Evolutionary conservation across 1,284 basidiomycete species (phyloP).

Genomic region (Cryptococcus jaspeensis): DNA sequence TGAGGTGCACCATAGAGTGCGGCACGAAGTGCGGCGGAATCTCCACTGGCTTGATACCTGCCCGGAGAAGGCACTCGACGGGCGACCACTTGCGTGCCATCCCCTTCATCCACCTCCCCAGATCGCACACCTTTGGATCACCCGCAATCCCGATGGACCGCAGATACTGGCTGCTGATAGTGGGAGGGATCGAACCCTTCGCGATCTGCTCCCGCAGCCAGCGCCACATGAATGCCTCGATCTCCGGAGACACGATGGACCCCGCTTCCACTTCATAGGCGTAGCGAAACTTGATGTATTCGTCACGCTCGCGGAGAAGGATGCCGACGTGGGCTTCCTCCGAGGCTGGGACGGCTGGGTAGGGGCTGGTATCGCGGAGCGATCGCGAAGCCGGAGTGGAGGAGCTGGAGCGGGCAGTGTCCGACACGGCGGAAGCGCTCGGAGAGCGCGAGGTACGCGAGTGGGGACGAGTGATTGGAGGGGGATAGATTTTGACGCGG

Average conservation of each 20-base stretch:
- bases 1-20: slow-evolving; percentile 23
- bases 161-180: slow-evolving; percentile 24
- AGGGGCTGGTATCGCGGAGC: no score
- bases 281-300: slow-evolving; percentile 24
- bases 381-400: no score
- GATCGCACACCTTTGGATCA: slow-evolving; percentile 21
- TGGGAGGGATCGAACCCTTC: slow-evolving; percentile 20
- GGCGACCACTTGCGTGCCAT: slow-evolving; percentile 26
- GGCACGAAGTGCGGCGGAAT: slow-evolving; percentile 30
- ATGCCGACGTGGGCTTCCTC: slow-evolving; percentile 24
- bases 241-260: slow-evolving; percentile 7
- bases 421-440: no score
- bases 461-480: no score
- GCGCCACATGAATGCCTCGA: slow-evolving; percentile 23
- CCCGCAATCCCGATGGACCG: slow-evolving; percentile 22
- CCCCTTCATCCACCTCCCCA: slow-evolving; percentile 24
- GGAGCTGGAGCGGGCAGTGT: no score
- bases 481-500: no score
- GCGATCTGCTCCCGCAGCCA: slow-evolving; percentile 23
- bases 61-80: slow-evolving; percentile 28
- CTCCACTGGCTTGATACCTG: slow-evolving; percentile 30
- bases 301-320: slow-evolving; percentile 32
- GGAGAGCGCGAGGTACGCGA: no score
- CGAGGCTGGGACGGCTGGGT: no score
- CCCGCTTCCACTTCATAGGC: slow-evolving; percentile 12